phyloP scores from a whole-genome alignment of 345 rosid species.

The Lepidium africanum region DNA sequence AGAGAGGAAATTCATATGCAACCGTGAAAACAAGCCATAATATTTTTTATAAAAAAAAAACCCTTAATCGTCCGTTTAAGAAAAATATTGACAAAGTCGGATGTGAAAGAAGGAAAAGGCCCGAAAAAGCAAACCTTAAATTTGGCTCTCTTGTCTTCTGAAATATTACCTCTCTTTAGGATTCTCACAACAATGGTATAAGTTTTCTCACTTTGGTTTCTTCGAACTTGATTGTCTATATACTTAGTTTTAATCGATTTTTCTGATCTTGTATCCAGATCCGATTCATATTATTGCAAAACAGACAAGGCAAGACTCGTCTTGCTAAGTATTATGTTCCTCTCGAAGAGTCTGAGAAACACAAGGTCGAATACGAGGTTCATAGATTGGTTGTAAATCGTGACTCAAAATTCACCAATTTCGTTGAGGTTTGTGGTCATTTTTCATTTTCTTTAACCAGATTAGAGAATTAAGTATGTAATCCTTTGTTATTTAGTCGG shows the following conservation, averaged over 20 bases:
- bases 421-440: constrained; percentile 68
- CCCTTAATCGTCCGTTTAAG: too few species aligned
- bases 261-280: constrained; percentile 38
- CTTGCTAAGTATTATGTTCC: constrained; percentile 98
- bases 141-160: too few species aligned
- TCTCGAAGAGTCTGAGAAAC: constrained; percentile 96
- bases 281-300: constrained; percentile 95
- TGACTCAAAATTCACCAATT: constrained; percentile 89
- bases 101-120: too few species aligned
- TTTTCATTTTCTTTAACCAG: neutral
- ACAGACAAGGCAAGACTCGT: constrained; percentile 99
- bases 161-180: too few species aligned
- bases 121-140: too few species aligned
- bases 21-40: too few species aligned
- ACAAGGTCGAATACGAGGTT: constrained; percentile 97
- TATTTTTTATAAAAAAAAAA: too few species aligned
- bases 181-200: too few species aligned
- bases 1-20: too few species aligned
- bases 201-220: too few species aligned
- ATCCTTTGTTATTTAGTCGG: neutral
- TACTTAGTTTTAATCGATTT: neutral
- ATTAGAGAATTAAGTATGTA: neutral
- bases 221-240: too few species aligned
- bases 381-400: constrained; percentile 90
- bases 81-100: too few species aligned